Evolutionary conservation across 345 rosid species (phyloP), one percentile per base, ranked within the genome.

Genomic region (Cardiospermum halicacabum): DNA sequence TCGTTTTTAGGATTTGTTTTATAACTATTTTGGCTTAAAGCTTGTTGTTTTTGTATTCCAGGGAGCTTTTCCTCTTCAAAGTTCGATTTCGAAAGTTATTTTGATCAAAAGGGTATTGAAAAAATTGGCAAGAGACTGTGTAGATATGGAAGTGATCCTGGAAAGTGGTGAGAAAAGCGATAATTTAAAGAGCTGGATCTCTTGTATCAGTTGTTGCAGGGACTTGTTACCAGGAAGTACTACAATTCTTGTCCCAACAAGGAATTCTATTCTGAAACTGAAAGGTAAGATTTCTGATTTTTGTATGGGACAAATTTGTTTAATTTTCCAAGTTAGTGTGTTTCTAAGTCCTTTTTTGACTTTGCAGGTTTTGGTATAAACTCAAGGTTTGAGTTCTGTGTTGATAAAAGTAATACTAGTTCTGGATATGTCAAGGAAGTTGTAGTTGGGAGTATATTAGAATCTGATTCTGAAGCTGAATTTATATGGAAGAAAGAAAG

Each of bases 221-320:
- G 18, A 53, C 30, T 45, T 36, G 48, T 71, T 62, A 24, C 62
- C 53, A 5, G 63, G 25, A 71, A 47, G 51, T 6, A 45, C 60
- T 16, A 30, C 60, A 47, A 3, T 67, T 69, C 30, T 50, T 26
- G 60, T 70, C 62, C 15, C 60, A 8, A 71, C 53, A 65, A 73
- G 51, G 40, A 54, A 53, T 34, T 50, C 48, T 2, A 7, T 72
- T 59, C 12, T 65, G 21, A 42, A 55, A 34, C 50, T 47, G 10
- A 16, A 60, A 78, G 82, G 82, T 78, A n/a, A n/a, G n/a, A n/a
- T n/a, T n/a, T 36, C 56, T 69, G 22, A 18, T 45, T 2, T 26
- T 31, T 31, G 1, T 54, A 13, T 51, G 3, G 11, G 49, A 13
- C 9, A 18, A 53, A 34, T 18, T 34, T 57, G 12, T 21, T 53